Percentiles rank a stretch among this genome's conserved stretches.
Evolutionary conservation across 2,329 filamentous ascomycete species (phyloP).

Genomic region (Sodiomyces alkalinus): DNA sequence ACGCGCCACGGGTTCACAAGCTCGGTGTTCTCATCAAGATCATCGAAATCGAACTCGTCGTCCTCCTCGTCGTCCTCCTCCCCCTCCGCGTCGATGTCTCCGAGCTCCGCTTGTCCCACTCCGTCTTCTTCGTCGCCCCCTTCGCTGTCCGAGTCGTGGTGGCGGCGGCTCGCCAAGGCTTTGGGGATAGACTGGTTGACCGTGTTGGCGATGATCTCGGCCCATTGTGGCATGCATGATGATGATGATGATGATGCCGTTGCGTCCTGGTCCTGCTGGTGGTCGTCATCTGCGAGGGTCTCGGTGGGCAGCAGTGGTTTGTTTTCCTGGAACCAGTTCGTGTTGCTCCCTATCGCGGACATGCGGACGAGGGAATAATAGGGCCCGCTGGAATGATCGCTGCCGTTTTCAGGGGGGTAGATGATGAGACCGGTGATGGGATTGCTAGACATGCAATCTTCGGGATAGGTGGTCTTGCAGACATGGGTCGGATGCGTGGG

Average conservation of each 20-base stretch:
- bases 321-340: conserved; percentile 39
- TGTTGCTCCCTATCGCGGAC: conserved; percentile 34
- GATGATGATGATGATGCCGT: too few relatives aligned
- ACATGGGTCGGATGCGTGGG: conserved; percentile 25
- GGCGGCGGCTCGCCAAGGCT: conserved; percentile 25
- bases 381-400: conserved; percentile 23
- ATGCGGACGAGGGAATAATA: conserved; percentile 36
- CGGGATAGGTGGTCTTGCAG: conserved; percentile 31
- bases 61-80: conserved; percentile 10
- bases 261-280: conserved; percentile 3
- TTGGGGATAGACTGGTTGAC: conserved; percentile 28
- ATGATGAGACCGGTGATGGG: conserved; percentile 25
- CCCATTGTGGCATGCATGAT: conserved; percentile 31
- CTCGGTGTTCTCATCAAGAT: conserved; percentile 17
- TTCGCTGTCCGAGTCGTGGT: conserved; percentile 17
- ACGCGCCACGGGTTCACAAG: conserved; percentile 33
- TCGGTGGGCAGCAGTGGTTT: too few relatives aligned
- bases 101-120: too few relatives aligned
- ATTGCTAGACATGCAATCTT: conserved; percentile 20
- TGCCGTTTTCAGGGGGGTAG: conserved; percentile 1
- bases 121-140: conserved; percentile 16
- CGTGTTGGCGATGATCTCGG: conserved; percentile 26
- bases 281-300: conserved; percentile 8
- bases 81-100: conserved; percentile 7
- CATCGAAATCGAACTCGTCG: conserved; percentile 14